Percentiles rank a stretch among this genome's conserved stretches.
Conservation (phyloP, 2,329 filamentous ascomycete species). For the Aphanocladium album region DNA sequence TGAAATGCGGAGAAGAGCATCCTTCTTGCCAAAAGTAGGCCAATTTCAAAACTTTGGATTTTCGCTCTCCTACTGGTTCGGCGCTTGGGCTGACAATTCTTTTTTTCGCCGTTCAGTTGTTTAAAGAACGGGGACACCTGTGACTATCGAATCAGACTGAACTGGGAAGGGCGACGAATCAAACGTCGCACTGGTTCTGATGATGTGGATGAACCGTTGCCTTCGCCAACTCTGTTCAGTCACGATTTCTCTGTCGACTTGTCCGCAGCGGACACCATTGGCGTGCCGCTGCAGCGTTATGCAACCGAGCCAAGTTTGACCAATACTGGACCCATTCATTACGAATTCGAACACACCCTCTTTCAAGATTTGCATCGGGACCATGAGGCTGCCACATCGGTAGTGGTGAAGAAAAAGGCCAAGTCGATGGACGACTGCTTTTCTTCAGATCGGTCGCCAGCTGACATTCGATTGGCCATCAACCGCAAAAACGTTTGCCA, state of each 20-base stretch:
- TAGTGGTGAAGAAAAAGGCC: conserved; percentile 8
- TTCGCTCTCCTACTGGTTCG: not conserved
- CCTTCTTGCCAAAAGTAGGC: conserved; percentile 62
- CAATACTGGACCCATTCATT: not conserved
- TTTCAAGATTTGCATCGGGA: conserved; percentile 8
- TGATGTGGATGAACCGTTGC: not conserved
- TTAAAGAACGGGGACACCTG: conserved; percentile 66
- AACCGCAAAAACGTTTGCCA: not conserved
- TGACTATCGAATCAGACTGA: conserved; percentile 76
- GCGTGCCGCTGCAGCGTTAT: conserved; percentile 7
- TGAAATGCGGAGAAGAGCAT: conserved; percentile 75
- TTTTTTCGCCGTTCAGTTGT: conserved; percentile 40
- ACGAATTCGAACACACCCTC: conserved; percentile 12
- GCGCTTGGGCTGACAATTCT: not conserved
- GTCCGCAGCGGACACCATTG: not conserved
- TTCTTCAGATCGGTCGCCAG: not conserved
- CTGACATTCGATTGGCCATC: not conserved
- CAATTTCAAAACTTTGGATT: not conserved
- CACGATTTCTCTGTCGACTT: not conserved
- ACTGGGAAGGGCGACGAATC: conserved; percentile 64
- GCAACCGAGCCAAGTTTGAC: conserved; percentile 6
- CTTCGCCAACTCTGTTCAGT: not conserved
- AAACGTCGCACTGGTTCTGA: conserved; percentile 15
- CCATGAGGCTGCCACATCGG: not conserved
- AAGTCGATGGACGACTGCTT: conserved; percentile 12